phyloP scores from a whole-genome alignment of 2,329 filamentous ascomycete species.

The Ophiocordyceps sinensis region DNA sequence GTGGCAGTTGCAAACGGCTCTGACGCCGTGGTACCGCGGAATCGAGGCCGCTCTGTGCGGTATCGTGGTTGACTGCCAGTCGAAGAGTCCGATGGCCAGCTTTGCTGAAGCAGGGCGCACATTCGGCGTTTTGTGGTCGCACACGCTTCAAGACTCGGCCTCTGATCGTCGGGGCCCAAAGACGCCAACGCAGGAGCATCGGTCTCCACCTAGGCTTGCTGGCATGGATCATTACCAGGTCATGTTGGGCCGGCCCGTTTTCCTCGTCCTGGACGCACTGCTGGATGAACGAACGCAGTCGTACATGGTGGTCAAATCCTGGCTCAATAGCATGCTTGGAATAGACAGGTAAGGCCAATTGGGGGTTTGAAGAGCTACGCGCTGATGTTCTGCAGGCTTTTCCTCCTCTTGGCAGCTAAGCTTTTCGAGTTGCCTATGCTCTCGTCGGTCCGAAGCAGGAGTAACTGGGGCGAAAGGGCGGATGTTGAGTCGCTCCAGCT shows the following conservation, averaged over 20 bases:
- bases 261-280: slow-evolving; percentile 68
- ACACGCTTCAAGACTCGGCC: slow-evolving; percentile 49
- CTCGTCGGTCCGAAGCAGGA: slow-evolving; percentile 1
- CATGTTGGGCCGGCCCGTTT: slow-evolving; percentile 67
- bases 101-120: slow-evolving; percentile 49
- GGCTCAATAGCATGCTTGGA: slow-evolving; percentile 56
- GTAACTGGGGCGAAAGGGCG: slow-evolving; percentile 4
- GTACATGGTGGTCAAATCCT: slow-evolving; percentile 63
- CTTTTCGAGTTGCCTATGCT: slow-evolving; percentile 42
- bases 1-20: slow-evolving; percentile 68
- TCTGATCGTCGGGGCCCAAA: slow-evolving; percentile 37
- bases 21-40: slow-evolving; percentile 52
- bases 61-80: slow-evolving; percentile 45
- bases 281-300: slow-evolving; percentile 57
- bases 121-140: slow-evolving; percentile 72
- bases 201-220: slow-evolving; percentile 26
- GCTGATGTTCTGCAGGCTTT: slow-evolving; percentile 29
- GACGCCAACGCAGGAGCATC: slow-evolving; percentile 20
- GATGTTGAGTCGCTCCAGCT: slow-evolving; percentile 13
- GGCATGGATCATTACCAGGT: slow-evolving; percentile 51
- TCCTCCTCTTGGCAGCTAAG: slow-evolving; percentile 45
- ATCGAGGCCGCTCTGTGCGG: slow-evolving; percentile 67
- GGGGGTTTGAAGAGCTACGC: neutral
- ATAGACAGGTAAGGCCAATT: slow-evolving; percentile 40
- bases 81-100: slow-evolving; percentile 9